phyloP scores from a whole-genome alignment of 176 grass and related monocot species.

The Olyra latifolia region DNA sequence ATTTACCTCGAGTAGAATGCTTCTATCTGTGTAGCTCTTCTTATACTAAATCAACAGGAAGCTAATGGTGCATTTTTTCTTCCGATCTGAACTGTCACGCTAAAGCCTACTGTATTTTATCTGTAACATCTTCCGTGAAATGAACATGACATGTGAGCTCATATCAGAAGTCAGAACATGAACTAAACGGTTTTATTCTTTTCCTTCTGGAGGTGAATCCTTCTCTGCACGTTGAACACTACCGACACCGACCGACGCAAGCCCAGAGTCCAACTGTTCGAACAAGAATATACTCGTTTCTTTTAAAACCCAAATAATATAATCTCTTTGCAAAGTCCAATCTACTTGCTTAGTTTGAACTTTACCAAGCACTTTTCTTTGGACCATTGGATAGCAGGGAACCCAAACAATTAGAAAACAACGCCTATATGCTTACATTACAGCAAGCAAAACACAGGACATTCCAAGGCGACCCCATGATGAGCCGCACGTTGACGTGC shows the following conservation, averaged over 20 bases:
- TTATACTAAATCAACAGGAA: background rate
- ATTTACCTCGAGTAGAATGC: background rate
- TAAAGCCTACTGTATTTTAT: background rate
- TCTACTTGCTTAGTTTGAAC: background rate
- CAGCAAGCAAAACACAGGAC: background rate
- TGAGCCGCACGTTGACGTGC: background rate
- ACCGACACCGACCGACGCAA: background rate
- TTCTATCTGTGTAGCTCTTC: background rate
- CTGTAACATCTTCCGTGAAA: background rate
- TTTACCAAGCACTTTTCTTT: no score
- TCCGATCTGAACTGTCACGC: background rate
- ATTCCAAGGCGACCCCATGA: constrained; percentile 26
- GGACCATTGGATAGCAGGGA: background rate
- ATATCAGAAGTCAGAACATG: background rate
- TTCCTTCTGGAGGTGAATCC: background rate
- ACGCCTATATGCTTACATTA: background rate
- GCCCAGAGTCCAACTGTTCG: background rate
- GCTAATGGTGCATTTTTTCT: background rate
- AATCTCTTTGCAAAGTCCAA: background rate
- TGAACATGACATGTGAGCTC: background rate
- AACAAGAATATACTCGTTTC: background rate
- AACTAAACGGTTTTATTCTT: background rate
- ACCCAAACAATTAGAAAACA: constrained; percentile 10
- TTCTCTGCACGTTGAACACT: background rate
- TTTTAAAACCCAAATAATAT: background rate